These are phyloP conservation scores for Talaromyces adpressus DNA, from an alignment of 495 filamentous ascomycete genomes.

Conservation along the genomic window DNA sequence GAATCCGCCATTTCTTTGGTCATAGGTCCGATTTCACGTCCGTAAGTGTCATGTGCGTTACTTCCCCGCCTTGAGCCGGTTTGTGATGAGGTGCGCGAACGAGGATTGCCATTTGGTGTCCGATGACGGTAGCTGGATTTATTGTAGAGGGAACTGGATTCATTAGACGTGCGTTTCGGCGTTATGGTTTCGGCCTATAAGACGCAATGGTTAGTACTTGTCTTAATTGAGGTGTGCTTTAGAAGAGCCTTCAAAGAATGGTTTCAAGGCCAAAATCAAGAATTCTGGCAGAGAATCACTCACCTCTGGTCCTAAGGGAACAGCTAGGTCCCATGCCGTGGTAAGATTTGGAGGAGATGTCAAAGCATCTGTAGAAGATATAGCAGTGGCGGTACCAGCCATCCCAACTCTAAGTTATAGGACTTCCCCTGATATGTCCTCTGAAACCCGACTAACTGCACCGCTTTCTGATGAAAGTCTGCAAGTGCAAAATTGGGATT, in stretches of 20 bases:
- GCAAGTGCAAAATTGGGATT: neutral
- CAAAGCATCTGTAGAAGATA: conserved; percentile 35
- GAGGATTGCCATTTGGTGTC: conserved; percentile 8
- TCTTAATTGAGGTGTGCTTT: conserved; percentile 4
- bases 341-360: conserved; percentile 30
- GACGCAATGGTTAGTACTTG: neutral
- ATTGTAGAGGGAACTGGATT: conserved; percentile 22
- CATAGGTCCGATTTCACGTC: conserved; percentile 16
- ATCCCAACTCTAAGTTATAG: conserved; percentile 27
- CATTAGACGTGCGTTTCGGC: conserved; percentile 31
- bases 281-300: conserved; percentile 9
- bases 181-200: neutral
- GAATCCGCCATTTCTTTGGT: neutral
- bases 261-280: neutral
- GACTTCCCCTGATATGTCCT: neutral
- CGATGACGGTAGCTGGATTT: conserved; percentile 16
- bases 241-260: neutral
- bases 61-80: conserved; percentile 47
- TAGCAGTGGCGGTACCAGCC: conserved; percentile 36
- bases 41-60: conserved; percentile 50
- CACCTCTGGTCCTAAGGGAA: conserved; percentile 37
- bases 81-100: conserved; percentile 34
- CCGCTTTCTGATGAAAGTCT: neutral
- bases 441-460: neutral
- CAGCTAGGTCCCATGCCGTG: conserved; percentile 38